Evolutionary conservation across 1,284 basidiomycete species (phyloP), one percentile per base, ranked within the genome.

Genomic region (Inonotus obliquus): DNA sequence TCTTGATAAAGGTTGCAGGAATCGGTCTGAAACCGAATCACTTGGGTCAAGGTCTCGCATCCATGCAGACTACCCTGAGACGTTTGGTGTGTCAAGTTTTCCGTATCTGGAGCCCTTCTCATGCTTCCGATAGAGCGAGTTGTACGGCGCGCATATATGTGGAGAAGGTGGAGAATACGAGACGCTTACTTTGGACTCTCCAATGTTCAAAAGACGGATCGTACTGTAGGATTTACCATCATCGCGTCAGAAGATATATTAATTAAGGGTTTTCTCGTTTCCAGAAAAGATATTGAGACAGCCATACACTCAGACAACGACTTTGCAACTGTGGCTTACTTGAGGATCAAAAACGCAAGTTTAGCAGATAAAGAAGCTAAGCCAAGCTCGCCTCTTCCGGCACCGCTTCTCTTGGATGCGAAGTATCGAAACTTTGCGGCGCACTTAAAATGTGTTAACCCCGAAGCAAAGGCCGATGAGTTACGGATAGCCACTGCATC

Each of bases 91-190:
- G 82, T 70, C 25, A 49, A 57, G 17, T 1, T 17, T 38, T 57
- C 2, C n/a, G 48, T 38, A 35, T 3, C 55, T 57, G 11, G 13
- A 21, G 17, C n/a, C 37, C 32, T 48, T 29, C 47, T 7, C 10
- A 19, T 55, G 38, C 41, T 17, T 3, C 35, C n/a, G 47, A 10
- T 2, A 95, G 91, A 91, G 96, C 72, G 69, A 76, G 3, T 75
- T 85, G 48, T 99, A 96, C 69, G 95, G 95, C 0, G 88, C 92
- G 0, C 97, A 99, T 73, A 84, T 97, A 1, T 98, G 96, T 65
- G 97, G 97, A 3, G 97, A 99, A 76, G 97, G 97, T 2, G 97
- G 97, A 1, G 97, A 99, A 77, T 99, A 98, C 72, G 97, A 99
- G 73, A 94, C 92, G 0, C 76, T 98, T 60, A 97, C 96, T 1